phyloP scores from a whole-genome alignment of 2,329 filamentous ascomycete genomes.

The Trichoderma lentiforme region DNA sequence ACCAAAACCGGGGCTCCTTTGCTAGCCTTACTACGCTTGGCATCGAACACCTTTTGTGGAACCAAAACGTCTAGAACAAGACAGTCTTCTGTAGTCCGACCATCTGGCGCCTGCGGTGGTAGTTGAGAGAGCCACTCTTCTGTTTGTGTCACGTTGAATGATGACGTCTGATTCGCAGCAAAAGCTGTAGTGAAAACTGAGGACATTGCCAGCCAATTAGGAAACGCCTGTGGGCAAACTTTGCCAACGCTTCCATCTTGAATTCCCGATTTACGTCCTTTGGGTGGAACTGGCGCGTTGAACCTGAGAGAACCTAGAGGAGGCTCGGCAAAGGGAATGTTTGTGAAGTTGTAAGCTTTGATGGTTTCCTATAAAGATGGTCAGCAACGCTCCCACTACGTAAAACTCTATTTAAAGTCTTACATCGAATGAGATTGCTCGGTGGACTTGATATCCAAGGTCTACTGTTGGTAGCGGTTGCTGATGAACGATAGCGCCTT shows the following conservation, averaged over 20 bases:
- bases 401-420: neutral
- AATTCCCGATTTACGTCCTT: constrained; percentile 1
- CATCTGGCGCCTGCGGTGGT: neutral
- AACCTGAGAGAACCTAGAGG: constrained; percentile 4
- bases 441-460: constrained; percentile 15
- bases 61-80: constrained; percentile 16
- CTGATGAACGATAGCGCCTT: neutral
- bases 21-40: neutral
- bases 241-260: constrained; percentile 15
- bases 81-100: constrained; percentile 9
- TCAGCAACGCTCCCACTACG: neutral
- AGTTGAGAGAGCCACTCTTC: neutral
- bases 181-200: neutral
- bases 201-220: neutral
- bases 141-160: constrained; percentile 8
- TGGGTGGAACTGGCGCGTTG: neutral
- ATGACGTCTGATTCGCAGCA: neutral
- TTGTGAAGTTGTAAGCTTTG: constrained; percentile 15
- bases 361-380: neutral
- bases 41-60: constrained; percentile 1
- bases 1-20: constrained; percentile 14
- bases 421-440: constrained; percentile 15
- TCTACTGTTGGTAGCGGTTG: constrained; percentile 3
- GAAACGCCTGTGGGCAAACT: constrained; percentile 11
- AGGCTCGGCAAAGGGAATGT: constrained; percentile 13